A percentile compares a stretch with the other conserved stretches of the same genome.
Evolutionary conservation across 2,329 filamentous ascomycete genomes (phyloP).

Genomic region (Claviceps arundinis): DNA sequence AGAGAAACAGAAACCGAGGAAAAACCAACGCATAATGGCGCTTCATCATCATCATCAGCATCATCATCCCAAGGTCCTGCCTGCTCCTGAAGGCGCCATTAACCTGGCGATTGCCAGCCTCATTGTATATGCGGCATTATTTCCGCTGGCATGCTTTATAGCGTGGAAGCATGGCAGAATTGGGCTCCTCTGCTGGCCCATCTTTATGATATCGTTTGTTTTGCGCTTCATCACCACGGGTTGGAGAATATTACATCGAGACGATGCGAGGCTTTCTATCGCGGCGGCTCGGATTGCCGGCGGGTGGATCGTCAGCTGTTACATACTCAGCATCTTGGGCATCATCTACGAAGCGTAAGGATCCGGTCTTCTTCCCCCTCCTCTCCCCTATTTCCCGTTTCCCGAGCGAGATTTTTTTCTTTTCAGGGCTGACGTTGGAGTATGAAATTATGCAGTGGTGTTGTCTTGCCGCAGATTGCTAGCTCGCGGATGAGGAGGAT

Average conservation of each 20-base stretch:
- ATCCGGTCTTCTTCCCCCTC: not conserved
- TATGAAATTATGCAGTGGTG: not conserved
- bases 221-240: not conserved
- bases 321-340: not conserved
- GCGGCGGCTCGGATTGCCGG: not conserved
- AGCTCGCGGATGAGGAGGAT: not conserved
- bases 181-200: not conserved
- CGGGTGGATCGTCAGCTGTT: not conserved
- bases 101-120: not conserved
- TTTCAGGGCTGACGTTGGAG: too few species aligned
- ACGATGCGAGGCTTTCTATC: not conserved
- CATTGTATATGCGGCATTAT: not conserved
- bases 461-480: not conserved
- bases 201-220: not conserved
- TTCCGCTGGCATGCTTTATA: not conserved
- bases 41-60: not conserved
- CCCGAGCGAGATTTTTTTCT: too few species aligned
- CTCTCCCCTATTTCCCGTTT: not conserved
- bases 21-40: not conserved
- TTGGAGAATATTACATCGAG: not conserved
- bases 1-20: not conserved
- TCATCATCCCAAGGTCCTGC: not conserved
- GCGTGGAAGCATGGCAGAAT: constrained; percentile 1
- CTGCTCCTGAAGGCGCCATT: not conserved
- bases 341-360: not conserved